phyloP scores from a whole-genome alignment of 2,329 filamentous ascomycete species.

The Aspergillus pseudoviridinutans region DNA sequence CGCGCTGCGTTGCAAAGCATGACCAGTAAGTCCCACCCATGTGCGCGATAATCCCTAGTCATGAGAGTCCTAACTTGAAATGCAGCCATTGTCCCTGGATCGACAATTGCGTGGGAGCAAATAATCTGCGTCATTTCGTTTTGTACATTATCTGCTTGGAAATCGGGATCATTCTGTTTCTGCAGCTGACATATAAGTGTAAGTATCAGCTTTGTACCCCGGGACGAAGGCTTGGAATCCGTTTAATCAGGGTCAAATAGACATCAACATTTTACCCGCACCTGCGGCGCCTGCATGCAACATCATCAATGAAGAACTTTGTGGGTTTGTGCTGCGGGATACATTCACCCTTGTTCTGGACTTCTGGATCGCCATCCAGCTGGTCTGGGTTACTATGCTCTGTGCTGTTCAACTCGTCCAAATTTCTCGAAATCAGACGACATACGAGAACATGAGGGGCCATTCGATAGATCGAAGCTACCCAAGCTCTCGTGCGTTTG shows the following conservation, averaged over 20 bases:
- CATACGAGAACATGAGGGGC: constrained; percentile 92
- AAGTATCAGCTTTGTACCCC: constrained; percentile 31
- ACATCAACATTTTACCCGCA: constrained; percentile 59
- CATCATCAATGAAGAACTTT: constrained; percentile 70
- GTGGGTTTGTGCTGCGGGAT: constrained; percentile 73
- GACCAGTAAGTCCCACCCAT: constrained; percentile 70
- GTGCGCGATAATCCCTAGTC: not conserved
- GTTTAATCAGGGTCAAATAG: constrained; percentile 36
- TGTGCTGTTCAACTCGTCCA: constrained; percentile 91
- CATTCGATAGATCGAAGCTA: constrained; percentile 58
- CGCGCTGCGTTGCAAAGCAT: constrained; percentile 90
- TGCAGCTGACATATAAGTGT: constrained; percentile 72
- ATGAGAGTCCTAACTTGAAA: constrained; percentile 4
- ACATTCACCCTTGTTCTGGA: constrained; percentile 76
- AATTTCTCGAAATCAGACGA: constrained; percentile 87
- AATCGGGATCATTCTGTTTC: constrained; percentile 66
- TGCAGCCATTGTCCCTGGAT: constrained; percentile 96
- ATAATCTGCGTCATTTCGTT: constrained; percentile 95
- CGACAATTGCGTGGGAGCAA: constrained; percentile 90
- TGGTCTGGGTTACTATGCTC: constrained; percentile 97
- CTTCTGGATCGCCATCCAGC: constrained; percentile 76
- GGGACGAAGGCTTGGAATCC: not conserved
- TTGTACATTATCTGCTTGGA: constrained; percentile 79
- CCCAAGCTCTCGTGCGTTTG: constrained; percentile 56
- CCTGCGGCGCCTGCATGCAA: constrained; percentile 59